Evolutionary conservation across 805 yeast species (phyloP).

Genomic region (Metschnikowia proteae): DNA sequence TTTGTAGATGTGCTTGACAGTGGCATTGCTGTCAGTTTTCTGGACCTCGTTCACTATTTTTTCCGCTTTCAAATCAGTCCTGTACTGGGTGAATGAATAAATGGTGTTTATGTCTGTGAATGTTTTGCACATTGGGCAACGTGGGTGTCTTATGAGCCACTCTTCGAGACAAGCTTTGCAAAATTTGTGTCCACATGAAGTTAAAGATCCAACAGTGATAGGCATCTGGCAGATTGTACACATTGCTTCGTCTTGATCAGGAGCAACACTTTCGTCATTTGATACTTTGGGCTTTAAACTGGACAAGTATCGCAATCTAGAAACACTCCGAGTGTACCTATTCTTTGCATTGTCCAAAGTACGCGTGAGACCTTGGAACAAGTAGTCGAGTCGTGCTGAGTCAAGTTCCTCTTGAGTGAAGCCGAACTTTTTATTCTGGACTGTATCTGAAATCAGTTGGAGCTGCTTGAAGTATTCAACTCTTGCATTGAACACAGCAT

Average conservation of each 20-base stretch:
- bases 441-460: conserved; percentile 83
- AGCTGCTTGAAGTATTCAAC: conserved; percentile 79
- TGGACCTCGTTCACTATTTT: conserved; percentile 13
- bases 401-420: conserved; percentile 11
- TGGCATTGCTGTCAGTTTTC: conserved; percentile 1
- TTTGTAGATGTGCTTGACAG: conserved; percentile 33
- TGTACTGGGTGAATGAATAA: conserved; percentile 64
- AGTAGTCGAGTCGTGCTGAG: conserved; percentile 1
- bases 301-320: conserved; percentile 34
- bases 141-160: conserved; percentile 58
- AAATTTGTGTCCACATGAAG: conserved; percentile 89
- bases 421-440: conserved; percentile 32
- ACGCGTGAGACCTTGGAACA: conserved; percentile 6
- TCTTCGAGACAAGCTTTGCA: conserved; percentile 74
- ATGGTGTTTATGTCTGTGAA: conserved; percentile 47
- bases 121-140: conserved; percentile 83
- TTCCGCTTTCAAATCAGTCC: conserved; percentile 50
- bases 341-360: conserved; percentile 9
- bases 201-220: conserved; percentile 72
- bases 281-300: conserved; percentile 19
- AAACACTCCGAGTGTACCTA: conserved; percentile 28
- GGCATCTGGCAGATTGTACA: conserved; percentile 79
- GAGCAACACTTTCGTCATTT: conserved; percentile 5
- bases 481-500: conserved; percentile 72
- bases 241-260: conserved; percentile 35